Evolutionary conservation across 2,329 filamentous ascomycete species (phyloP).

Genomic region (Cladosporium sphaerospermum): DNA sequence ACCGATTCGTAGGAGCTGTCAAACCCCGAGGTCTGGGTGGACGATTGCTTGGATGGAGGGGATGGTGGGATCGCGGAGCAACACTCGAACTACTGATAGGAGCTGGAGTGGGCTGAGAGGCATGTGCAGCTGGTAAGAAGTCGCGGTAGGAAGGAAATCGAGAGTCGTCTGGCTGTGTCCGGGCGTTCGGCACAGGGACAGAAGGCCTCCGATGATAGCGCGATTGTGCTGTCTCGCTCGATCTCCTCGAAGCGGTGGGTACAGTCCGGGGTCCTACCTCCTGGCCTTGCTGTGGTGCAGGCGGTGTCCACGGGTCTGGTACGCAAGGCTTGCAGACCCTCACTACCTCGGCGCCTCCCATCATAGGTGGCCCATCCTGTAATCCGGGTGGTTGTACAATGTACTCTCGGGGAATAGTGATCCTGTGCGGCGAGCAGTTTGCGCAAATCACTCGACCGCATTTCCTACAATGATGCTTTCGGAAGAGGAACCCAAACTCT

Average conservation of each 20-base stretch:
- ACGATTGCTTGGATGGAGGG: background rate
- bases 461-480: slow-evolving; percentile 94
- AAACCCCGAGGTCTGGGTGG: background rate
- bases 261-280: background rate
- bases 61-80: background rate
- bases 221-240: slow-evolving; percentile 3
- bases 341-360: slow-evolving; percentile 57
- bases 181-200: background rate
- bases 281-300: background rate
- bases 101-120: background rate
- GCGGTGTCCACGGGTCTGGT: slow-evolving; percentile 48
- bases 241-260: background rate
- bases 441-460: slow-evolving; percentile 89
- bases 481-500: slow-evolving; percentile 75
- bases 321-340: slow-evolving; percentile 68
- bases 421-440: slow-evolving; percentile 84
- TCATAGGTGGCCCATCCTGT: slow-evolving; percentile 39
- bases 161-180: background rate
- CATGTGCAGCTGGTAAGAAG: background rate
- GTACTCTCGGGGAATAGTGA: slow-evolving; percentile 88
- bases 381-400: slow-evolving; percentile 69
- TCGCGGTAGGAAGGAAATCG: slow-evolving; percentile 5
- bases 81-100: background rate
- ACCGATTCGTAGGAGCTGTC: background rate
- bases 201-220: slow-evolving; percentile 6